Evolutionary conservation across 768 basidiomycete species (phyloP).

Genomic region (Nidularia sp.): DNA sequence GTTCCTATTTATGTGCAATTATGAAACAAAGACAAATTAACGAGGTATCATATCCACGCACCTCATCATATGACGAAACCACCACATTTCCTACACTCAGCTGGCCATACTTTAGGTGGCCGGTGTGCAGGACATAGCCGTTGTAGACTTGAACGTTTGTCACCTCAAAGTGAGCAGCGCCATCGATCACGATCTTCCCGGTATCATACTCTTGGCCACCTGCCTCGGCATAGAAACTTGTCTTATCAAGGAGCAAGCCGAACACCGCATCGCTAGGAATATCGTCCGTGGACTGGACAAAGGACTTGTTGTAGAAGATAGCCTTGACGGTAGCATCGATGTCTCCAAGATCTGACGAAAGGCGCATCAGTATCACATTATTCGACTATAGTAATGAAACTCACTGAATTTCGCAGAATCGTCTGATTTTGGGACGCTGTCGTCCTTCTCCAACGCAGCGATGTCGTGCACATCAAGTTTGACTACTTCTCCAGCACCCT

Average conservation of each 20-base stretch:
- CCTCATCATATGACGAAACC: conserved; percentile 90
- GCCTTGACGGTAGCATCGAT: conserved; percentile 73
- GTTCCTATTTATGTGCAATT: conserved; percentile 44
- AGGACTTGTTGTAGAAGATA: conserved; percentile 79
- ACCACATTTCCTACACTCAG: conserved; percentile 78
- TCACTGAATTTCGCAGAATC: conserved; percentile 89
- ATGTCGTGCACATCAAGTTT: conserved; percentile 96
- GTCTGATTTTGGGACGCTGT: conserved; percentile 82
- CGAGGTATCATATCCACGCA: conserved; percentile 18
- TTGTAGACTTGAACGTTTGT: conserved; percentile 91
- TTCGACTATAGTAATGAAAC: conserved; percentile 16
- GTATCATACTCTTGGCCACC: conserved; percentile 98
- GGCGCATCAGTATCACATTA: not conserved
- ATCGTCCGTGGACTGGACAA: conserved; percentile 60
- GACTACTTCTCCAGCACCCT: conserved; percentile 61
- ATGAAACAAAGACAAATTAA: no score
- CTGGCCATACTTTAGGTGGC: conserved; percentile 83
- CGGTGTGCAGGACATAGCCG: conserved; percentile 94
- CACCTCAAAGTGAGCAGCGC: conserved; percentile 88
- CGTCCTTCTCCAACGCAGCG: conserved; percentile 77
- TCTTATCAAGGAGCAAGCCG: conserved; percentile 86
- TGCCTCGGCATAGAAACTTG: conserved; percentile 96
- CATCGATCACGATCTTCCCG: conserved; percentile 91
- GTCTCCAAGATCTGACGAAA: conserved; percentile 64
- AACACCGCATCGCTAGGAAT: conserved; percentile 68